phyloP scores from a whole-genome alignment of 306 rosid genomes.

The Hippophae tibetana region DNA sequence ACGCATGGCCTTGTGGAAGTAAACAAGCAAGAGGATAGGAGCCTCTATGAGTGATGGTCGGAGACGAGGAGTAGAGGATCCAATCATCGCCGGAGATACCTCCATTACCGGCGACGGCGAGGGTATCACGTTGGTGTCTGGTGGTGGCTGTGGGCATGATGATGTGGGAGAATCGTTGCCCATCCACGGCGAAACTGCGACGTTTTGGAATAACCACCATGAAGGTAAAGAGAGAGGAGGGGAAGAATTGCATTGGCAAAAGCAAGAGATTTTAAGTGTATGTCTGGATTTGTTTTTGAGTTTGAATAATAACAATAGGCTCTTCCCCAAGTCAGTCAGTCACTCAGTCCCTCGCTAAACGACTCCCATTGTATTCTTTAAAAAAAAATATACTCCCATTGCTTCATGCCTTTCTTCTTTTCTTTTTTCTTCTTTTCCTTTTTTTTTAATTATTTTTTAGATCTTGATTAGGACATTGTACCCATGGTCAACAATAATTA shows the following conservation, averaged over 20 bases:
- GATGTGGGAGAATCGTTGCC: constrained; percentile 27
- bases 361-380: neutral
- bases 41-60: constrained; percentile 31
- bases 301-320: neutral
- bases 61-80: constrained; percentile 5
- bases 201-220: constrained; percentile 34
- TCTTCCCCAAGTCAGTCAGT: too few relatives aligned
- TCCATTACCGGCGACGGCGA: constrained; percentile 15
- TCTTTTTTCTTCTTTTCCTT: neutral
- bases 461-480: neutral
- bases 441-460: too few relatives aligned
- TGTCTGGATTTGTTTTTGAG: neutral
- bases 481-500: neutral
- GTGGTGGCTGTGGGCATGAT: constrained; percentile 6
- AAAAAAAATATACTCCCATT: neutral
- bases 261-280: neutral
- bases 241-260: constrained; percentile 20
- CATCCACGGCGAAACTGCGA: constrained; percentile 37
- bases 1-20: constrained; percentile 63
- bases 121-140: constrained; percentile 12
- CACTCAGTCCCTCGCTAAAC: neutral
- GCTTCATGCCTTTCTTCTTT: neutral
- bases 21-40: constrained; percentile 60
- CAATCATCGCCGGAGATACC: neutral
- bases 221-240: constrained; percentile 30